Evolutionary conservation across 2,329 filamentous ascomycete genomes (phyloP), one percentile per base, ranked within the genome.

Genomic region (Trichophaea hybrida): DNA sequence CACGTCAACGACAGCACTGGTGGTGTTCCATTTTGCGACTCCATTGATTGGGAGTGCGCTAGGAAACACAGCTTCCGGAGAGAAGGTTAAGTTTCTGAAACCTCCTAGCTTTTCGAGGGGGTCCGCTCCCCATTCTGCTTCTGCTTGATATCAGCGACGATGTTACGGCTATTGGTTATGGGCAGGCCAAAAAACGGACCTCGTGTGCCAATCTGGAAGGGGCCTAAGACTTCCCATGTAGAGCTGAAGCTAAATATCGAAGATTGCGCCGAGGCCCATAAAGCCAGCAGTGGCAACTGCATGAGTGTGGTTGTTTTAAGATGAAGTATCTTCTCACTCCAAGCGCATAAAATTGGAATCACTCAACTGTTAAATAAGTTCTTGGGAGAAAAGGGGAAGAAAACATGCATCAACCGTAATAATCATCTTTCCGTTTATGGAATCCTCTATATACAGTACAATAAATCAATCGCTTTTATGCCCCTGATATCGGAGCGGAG

Each of bases 151-250:
- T 13, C 10, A 17, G 40, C 24, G 40, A 17, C 40, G 10, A 12
- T 1, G 40, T 46, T 46, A 51, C 6, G 37, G 46, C 17, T 46
- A 49, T 44, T 24, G 3, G 3, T 24, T 24, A 24, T 24, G 24
- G 24, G 24, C 24, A 24, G 24, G n/a, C 10, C 12, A 38, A 51
- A 24, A 4, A 12, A 58, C 74, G 67, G 74, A 76, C 78, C 78
- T 77, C 79, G 72, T 58, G 78, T 82, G 61, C 80, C 80, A 59
- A 78, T 75, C 63, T 77, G 75, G 65, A 81, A 82, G 6, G 79
- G 80, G 2, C 79, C 80, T 24, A 82, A 71, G 24, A 79, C 66
- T 56, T 79, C 69, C 78, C 78, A 80, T 40, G 17, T 59, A 4
- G 51, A n/a, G 10, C 40, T 46, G 13, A 46, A 17, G 10, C 5